phyloP scores from a whole-genome alignment of 352 stramenopile genomes.

The Achlya hypogyna region DNA sequence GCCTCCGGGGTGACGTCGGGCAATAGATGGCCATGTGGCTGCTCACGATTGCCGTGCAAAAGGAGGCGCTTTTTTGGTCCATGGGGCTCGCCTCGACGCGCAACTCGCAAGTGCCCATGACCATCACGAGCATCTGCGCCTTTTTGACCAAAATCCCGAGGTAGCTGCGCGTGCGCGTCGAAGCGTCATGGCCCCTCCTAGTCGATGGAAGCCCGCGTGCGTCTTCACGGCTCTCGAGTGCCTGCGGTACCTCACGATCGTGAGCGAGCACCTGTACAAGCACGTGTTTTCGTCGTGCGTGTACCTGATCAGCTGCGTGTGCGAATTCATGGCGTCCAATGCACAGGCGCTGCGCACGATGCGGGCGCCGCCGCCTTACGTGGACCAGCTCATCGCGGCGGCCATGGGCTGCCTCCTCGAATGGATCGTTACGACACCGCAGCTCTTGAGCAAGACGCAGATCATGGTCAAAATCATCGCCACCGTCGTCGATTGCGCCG shows the following conservation, averaged over 20 bases:
- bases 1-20: not conserved
- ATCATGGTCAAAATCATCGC: slow-evolving; percentile 75
- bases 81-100: slow-evolving; percentile 66
- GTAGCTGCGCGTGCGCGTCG: not conserved
- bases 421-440: slow-evolving; percentile 67
- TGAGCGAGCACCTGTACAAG: slow-evolving; percentile 65
- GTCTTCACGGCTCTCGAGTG: slow-evolving; percentile 82
- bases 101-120: slow-evolving; percentile 79
- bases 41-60: slow-evolving; percentile 74
- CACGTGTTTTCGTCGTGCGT: slow-evolving; percentile 70
- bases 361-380: slow-evolving; percentile 63
- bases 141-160: slow-evolving; percentile 66
- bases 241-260: slow-evolving; percentile 67
- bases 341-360: slow-evolving; percentile 61
- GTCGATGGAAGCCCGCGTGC: slow-evolving; percentile 71
- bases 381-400: slow-evolving; percentile 73
- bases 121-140: slow-evolving; percentile 75
- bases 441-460: slow-evolving; percentile 61
- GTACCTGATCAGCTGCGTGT: slow-evolving; percentile 74
- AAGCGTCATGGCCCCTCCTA: not conserved
- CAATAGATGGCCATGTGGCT: slow-evolving; percentile 79
- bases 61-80: slow-evolving; percentile 80
- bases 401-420: slow-evolving; percentile 78
- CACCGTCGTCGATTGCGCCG: slow-evolving; percentile 55
- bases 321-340: slow-evolving; percentile 77